phyloP scores from a whole-genome alignment of 805 yeast genomes.

The Tetrapisispora phaffii region DNA sequence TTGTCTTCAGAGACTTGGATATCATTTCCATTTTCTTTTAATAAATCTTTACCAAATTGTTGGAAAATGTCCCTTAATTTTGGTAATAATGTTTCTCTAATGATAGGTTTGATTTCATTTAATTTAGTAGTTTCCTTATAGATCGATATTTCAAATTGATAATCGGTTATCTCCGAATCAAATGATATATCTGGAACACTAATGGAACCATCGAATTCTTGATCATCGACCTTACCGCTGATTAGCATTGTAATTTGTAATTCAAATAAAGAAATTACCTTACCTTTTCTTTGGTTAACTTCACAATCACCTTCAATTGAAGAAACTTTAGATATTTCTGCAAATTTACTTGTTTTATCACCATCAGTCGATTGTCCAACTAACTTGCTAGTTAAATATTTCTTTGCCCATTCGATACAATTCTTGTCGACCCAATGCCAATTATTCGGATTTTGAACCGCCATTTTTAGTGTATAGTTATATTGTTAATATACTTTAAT shows the following conservation, averaged over 20 bases:
- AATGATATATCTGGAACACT: slow-evolving; percentile 88
- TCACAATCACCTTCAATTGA: slow-evolving; percentile 89
- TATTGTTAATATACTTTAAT: too few relatives aligned
- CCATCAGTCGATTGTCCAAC: slow-evolving; percentile 34
- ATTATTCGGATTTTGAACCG: slow-evolving; percentile 91
- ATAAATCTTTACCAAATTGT: slow-evolving; percentile 69
- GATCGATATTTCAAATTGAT: slow-evolving; percentile 70
- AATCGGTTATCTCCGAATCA: slow-evolving; percentile 78
- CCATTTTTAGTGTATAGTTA: slow-evolving; percentile 44
- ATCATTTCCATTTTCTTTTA: slow-evolving; percentile 67
- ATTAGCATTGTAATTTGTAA: slow-evolving; percentile 55
- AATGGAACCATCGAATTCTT: slow-evolving; percentile 57
- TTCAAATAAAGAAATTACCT: slow-evolving; percentile 86
- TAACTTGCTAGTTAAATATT: slow-evolving; percentile 58
- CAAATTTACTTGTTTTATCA: slow-evolving; percentile 20
- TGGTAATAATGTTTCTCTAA: slow-evolving; percentile 57
- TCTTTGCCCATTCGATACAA: slow-evolving; percentile 83
- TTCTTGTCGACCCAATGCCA: slow-evolving; percentile 99
- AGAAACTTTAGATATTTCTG: slow-evolving; percentile 29
- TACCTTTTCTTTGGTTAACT: slow-evolving; percentile 94
- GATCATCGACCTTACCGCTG: slow-evolving; percentile 36
- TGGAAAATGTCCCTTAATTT: slow-evolving; percentile 49
- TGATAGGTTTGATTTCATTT: slow-evolving; percentile 39
- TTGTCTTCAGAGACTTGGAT: slow-evolving; percentile 73
- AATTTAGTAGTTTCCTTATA: slow-evolving; percentile 45